Evolutionary conservation across 1,139 yeast genomes (phyloP).

Genomic region (Hanseniaspora gamundiae): DNA sequence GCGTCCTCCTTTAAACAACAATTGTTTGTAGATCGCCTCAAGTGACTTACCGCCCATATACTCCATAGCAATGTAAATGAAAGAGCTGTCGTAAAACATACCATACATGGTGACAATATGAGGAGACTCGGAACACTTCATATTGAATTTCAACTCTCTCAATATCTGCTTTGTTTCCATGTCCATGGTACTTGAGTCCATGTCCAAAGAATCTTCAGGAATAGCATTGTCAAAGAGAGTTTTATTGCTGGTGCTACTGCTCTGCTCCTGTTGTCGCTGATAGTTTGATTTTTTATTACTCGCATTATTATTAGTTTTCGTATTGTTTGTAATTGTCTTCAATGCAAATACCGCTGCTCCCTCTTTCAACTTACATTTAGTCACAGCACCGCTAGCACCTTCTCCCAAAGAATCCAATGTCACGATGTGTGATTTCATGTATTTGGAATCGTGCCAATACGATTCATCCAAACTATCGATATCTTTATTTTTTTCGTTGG

Average conservation of each 20-base stretch:
- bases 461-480: slow-evolving; percentile 6
- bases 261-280: not conserved
- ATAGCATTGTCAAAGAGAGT: not conserved
- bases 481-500: not conserved
- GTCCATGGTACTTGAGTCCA: slow-evolving; percentile 3
- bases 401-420: slow-evolving; percentile 72
- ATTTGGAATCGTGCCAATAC: slow-evolving; percentile 5
- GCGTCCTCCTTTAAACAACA: slow-evolving; percentile 57
- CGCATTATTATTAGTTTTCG: slow-evolving; percentile 3
- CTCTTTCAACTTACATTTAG: slow-evolving; percentile 50
- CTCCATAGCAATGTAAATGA: slow-evolving; percentile 89
- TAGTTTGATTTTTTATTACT: slow-evolving; percentile 2
- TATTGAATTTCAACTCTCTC: slow-evolving; percentile 79
- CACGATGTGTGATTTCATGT: slow-evolving; percentile 38
- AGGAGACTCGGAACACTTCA: slow-evolving; percentile 59
- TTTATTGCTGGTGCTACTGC: not conserved
- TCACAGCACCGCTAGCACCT: slow-evolving; percentile 89
- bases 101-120: slow-evolving; percentile 89
- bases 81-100: slow-evolving; percentile 67
- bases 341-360: slow-evolving; percentile 66
- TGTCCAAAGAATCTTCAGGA: not conserved
- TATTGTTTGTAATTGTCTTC: slow-evolving; percentile 42
- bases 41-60: slow-evolving; percentile 88
- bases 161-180: slow-evolving; percentile 68
- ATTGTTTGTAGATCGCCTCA: slow-evolving; percentile 75